Evolutionary conservation across 257 asterid genomes (phyloP).

Genomic region (Rhazya stricta): DNA sequence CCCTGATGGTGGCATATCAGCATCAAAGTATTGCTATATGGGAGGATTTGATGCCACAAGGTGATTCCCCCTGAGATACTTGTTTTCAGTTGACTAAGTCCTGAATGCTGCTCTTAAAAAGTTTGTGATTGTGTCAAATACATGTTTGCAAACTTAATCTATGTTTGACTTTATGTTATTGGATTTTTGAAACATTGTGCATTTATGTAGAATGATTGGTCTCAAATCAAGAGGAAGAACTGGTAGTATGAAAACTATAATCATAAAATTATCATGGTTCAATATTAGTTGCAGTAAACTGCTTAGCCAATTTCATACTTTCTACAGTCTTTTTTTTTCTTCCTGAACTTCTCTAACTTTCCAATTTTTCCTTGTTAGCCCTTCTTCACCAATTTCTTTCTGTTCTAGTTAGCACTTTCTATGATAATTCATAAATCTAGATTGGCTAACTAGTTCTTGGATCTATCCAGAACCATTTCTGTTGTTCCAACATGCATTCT

Average conservation of each 20-base stretch:
- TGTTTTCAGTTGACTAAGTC: slow-evolving; percentile 4
- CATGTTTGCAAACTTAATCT: neutral
- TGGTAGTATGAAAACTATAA: neutral
- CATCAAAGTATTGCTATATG: slow-evolving; percentile 92
- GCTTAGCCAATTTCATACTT: neutral
- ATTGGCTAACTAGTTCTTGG: neutral
- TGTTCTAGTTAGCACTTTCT: neutral
- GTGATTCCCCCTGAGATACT: slow-evolving; percentile 30
- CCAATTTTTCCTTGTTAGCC: neutral
- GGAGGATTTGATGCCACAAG: slow-evolving; percentile 99
- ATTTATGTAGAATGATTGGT: neutral
- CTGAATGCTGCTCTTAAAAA: neutral
- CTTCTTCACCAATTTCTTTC: neutral
- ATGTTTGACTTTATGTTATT: neutral
- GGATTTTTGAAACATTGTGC: neutral
- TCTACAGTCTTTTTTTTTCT: neutral
- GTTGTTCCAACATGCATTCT: neutral
- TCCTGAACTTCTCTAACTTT: neutral
- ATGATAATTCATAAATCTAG: neutral
- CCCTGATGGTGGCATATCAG: slow-evolving; percentile 98
- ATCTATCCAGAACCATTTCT: neutral
- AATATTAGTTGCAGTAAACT: neutral
- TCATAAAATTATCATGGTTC: neutral
- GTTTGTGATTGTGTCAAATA: neutral
- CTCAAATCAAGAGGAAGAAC: neutral